Evolutionary conservation across 2,329 filamentous ascomycete species (phyloP).

Genomic region (Aureobasidium vineae): DNA sequence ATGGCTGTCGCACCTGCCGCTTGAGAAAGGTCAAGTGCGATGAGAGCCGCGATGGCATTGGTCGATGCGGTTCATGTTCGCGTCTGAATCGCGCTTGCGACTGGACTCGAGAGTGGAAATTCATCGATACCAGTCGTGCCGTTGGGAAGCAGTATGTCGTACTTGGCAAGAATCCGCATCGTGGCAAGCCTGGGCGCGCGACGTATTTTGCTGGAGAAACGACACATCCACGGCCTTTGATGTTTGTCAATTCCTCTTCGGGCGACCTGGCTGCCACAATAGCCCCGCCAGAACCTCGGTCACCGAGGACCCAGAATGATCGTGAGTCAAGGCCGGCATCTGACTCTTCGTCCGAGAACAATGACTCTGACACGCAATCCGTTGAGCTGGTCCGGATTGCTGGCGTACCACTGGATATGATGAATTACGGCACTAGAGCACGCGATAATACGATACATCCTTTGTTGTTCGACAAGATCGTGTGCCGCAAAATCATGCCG

Average conservation of each 20-base stretch:
- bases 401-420: neutral
- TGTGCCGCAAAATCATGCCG: slow-evolving; percentile 27
- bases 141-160: slow-evolving; percentile 26
- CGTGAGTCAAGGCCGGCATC: neutral
- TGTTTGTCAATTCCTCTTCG: slow-evolving; percentile 8
- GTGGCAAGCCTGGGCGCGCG: neutral
- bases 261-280: neutral
- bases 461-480: slow-evolving; percentile 22
- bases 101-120: slow-evolving; percentile 28
- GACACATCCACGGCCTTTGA: neutral
- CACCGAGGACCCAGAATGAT: neutral
- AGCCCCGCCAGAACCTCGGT: neutral
- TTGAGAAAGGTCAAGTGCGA: slow-evolving; percentile 28
- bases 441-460: slow-evolving; percentile 20
- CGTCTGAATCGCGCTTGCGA: slow-evolving; percentile 25
- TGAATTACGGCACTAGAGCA: slow-evolving; percentile 16
- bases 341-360: neutral
- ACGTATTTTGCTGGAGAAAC: too few relatives aligned
- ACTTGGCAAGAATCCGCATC: neutral
- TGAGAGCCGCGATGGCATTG: slow-evolving; percentile 20
- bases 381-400: neutral
- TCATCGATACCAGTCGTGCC: slow-evolving; percentile 21
- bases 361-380: neutral
- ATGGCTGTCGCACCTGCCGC: slow-evolving; percentile 16
- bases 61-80: slow-evolving; percentile 26